Percentiles rank a stretch among this genome's conserved stretches.
Conservation (phyloP, 495 filamentous ascomycete genomes). For the Aspergillus bertholletiae region DNA sequence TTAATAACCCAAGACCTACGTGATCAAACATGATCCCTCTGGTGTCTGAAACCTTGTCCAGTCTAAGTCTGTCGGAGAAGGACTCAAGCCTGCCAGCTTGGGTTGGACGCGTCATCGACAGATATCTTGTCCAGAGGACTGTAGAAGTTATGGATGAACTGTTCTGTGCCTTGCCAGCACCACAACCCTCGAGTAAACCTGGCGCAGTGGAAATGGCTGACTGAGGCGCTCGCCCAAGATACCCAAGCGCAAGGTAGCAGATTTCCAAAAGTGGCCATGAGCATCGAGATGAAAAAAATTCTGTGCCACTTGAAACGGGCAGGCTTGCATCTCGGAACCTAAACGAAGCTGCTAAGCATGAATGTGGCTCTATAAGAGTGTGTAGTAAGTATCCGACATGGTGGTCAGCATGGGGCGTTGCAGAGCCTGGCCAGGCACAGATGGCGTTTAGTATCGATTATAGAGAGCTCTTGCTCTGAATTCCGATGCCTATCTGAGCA, state of each 20-base stretch:
- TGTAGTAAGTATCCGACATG: constrained; percentile 2
- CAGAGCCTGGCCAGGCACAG: constrained; percentile 5
- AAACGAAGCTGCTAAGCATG: background rate
- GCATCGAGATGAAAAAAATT: background rate
- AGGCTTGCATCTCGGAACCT: background rate
- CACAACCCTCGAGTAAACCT: background rate
- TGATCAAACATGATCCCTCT: background rate
- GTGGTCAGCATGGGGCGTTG: constrained; percentile 12
- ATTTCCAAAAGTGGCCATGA: background rate
- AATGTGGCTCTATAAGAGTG: background rate
- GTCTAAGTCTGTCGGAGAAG: background rate
- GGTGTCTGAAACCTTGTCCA: background rate
- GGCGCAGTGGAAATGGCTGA: background rate
- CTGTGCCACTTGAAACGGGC: background rate
- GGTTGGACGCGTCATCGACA: background rate
- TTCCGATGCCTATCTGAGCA: background rate
- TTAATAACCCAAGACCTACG: background rate
- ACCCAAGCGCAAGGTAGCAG: background rate
- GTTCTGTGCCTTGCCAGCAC: background rate
- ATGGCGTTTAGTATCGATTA: background rate
- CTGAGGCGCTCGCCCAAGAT: background rate
- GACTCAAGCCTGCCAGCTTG: background rate
- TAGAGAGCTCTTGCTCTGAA: background rate
- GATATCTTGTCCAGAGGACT: background rate
- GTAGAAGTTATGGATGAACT: background rate